These are phyloP conservation scores for Alternaria ventricosa DNA, from an alignment of 2,329 filamentous ascomycete genomes.

Conservation along the genomic window DNA sequence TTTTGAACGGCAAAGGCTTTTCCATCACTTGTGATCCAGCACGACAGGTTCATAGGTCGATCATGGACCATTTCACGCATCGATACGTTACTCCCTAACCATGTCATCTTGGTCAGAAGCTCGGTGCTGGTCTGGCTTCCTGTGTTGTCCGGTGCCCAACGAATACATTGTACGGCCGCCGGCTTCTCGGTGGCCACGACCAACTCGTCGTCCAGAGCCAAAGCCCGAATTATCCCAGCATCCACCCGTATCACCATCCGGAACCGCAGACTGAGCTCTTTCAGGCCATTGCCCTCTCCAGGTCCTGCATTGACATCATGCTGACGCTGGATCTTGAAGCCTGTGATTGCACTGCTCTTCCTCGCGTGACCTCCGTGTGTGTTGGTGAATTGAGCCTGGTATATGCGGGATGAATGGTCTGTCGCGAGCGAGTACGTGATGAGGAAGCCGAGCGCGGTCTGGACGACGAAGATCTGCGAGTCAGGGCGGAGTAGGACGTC, in stretches of 20 bases:
- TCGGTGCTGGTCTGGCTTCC: slow-evolving; percentile 90
- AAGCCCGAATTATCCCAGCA: slow-evolving; percentile 84
- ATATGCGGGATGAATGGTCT: slow-evolving; percentile 81
- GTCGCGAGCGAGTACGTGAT: slow-evolving; percentile 93
- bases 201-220: slow-evolving; percentile 91
- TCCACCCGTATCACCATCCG: slow-evolving; percentile 98
- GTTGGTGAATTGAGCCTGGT: slow-evolving; percentile 79
- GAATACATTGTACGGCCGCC: slow-evolving; percentile 93
- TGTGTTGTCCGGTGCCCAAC: slow-evolving; percentile 84
- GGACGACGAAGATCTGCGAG: slow-evolving; percentile 88
- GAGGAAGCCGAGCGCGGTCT: slow-evolving; percentile 83
- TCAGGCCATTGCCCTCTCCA: slow-evolving; percentile 81
- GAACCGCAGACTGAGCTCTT: slow-evolving; percentile 89
- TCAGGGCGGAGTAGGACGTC: slow-evolving; percentile 88
- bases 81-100: slow-evolving; percentile 78
- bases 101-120: slow-evolving; percentile 83
- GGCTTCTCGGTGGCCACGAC: slow-evolving; percentile 91
- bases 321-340: slow-evolving; percentile 47
- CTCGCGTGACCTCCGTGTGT: slow-evolving; percentile 50
- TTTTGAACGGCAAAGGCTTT: slow-evolving; percentile 90
- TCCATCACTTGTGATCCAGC: slow-evolving; percentile 90
- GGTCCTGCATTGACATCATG: slow-evolving; percentile 62
- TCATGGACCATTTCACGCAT: slow-evolving; percentile 91
- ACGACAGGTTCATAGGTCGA: slow-evolving; percentile 91
- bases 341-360: slow-evolving; percentile 56